Evolutionary conservation across 305 asterid species (phyloP).

Genomic region (Caryopteris hybrid): DNA sequence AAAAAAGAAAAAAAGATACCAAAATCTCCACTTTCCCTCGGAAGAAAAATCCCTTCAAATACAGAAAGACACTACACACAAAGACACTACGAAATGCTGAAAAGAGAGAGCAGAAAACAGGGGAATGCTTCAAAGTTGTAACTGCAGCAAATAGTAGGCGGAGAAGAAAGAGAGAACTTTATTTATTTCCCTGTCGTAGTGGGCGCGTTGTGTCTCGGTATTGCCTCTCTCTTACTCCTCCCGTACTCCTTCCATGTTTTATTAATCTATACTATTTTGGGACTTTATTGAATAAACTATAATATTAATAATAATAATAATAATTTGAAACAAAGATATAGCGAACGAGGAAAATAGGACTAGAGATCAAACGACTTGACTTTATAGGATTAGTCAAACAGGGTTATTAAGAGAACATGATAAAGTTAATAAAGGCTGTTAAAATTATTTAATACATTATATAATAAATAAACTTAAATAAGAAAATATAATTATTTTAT

Average conservation of each 20-base stretch:
- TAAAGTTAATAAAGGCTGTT: too few relatives aligned
- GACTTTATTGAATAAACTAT: too few relatives aligned
- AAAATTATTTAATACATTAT: too few relatives aligned
- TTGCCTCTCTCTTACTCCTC: background rate
- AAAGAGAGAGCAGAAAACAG: background rate
- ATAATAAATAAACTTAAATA: too few relatives aligned
- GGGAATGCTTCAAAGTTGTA: slow-evolving; percentile 17
- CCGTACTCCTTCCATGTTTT: background rate
- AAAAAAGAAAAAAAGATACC: background rate
- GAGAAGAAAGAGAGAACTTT: slow-evolving; percentile 1
- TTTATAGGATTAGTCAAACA: too few relatives aligned
- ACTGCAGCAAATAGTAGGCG: slow-evolving; percentile 16
- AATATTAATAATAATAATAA: too few relatives aligned
- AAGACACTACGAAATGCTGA: background rate
- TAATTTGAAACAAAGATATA: too few relatives aligned
- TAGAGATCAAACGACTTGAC: too few relatives aligned
- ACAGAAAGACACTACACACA: background rate
- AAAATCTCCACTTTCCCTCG: background rate
- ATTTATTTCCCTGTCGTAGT: background rate
- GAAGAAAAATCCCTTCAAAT: slow-evolving; percentile 1
- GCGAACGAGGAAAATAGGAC: too few relatives aligned
- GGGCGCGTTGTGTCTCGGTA: background rate
- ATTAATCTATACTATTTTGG: too few relatives aligned
- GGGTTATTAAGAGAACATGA: too few relatives aligned
- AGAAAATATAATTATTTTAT: too few relatives aligned